Evolutionary conservation across 2,329 filamentous ascomycete genomes (phyloP).

Genomic region (Mollisia scopiformis): DNA sequence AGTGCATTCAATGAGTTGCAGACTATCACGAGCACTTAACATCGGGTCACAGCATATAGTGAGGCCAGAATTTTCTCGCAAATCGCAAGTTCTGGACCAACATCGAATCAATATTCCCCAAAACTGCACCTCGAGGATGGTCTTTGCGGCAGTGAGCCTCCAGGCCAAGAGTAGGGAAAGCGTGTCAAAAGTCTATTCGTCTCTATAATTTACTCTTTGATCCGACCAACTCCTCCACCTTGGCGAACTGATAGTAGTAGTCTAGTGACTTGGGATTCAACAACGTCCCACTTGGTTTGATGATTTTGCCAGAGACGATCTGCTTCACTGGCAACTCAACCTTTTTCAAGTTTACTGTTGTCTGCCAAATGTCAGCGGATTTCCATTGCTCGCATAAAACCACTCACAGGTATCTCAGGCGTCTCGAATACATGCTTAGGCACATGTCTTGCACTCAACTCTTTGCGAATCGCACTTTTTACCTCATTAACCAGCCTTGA

Average conservation of each 20-base stretch:
- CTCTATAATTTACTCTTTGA: conserved; percentile 52
- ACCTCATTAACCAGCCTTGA: conserved; percentile 57
- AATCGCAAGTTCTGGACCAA: not conserved
- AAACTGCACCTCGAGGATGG: too few species aligned
- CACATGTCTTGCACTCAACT: conserved; percentile 74
- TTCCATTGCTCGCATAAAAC: not conserved
- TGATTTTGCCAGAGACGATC: conserved; percentile 74
- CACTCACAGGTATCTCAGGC: conserved; percentile 75
- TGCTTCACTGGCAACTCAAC: conserved; percentile 84
- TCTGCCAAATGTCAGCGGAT: conserved; percentile 47
- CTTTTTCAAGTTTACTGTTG: conserved; percentile 83
- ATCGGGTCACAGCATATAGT: not conserved
- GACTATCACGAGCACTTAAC: not conserved
- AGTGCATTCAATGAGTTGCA: not conserved
- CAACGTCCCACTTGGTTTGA: conserved; percentile 77
- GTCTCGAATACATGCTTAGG: conserved; percentile 80
- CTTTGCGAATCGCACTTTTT: conserved; percentile 65
- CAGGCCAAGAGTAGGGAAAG: not conserved
- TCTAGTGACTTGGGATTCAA: conserved; percentile 76
- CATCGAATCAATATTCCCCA: not conserved
- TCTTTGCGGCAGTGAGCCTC: too few species aligned
- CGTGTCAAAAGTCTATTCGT: not conserved
- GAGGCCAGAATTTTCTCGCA: not conserved
- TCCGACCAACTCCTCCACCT: conserved; percentile 62
- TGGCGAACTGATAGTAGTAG: conserved; percentile 79